Conservation (phyloP, 2,329 filamentous ascomycete genomes). For the Botrytis sinoallii region DNA sequence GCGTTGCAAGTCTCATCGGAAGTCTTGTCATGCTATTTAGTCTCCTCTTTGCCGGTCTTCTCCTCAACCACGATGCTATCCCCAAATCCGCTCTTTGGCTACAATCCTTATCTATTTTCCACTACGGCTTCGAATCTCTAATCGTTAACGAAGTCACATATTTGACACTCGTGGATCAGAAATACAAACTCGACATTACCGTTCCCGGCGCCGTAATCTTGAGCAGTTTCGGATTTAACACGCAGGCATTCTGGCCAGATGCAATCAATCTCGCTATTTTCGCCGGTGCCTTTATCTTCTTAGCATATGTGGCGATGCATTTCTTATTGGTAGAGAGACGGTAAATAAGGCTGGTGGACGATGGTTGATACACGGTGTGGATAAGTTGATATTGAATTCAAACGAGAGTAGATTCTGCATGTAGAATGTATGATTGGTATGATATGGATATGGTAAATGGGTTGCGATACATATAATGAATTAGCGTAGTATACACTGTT, state of each 20-base stretch:
- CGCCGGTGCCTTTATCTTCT: conserved; percentile 75
- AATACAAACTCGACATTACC: conserved; percentile 94
- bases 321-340: conserved; percentile 86
- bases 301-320: conserved; percentile 93
- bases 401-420: not conserved
- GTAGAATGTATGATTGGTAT: conserved; percentile 7
- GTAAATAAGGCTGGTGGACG: conserved; percentile 41
- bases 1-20: conserved; percentile 89
- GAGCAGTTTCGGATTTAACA: conserved; percentile 92
- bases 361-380: not conserved
- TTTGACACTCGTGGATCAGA: conserved; percentile 84
- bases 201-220: conserved; percentile 92
- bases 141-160: conserved; percentile 97
- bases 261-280: conserved; percentile 79
- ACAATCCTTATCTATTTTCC: conserved; percentile 93
- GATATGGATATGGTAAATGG: not conserved
- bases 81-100: conserved; percentile 83
- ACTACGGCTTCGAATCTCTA: conserved; percentile 93
- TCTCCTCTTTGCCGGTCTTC: conserved; percentile 85
- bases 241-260: conserved; percentile 80
- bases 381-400: not conserved
- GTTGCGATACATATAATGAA: conserved; percentile 11
- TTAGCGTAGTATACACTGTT: not conserved
- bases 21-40: conserved; percentile 98
- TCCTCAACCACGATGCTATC: conserved; percentile 93